A percentile compares a stretch with the other conserved stretches of the same genome.
Evolutionary conservation across 2,329 filamentous ascomycete genomes (phyloP).

Genomic region (Fusarium chuoi): DNA sequence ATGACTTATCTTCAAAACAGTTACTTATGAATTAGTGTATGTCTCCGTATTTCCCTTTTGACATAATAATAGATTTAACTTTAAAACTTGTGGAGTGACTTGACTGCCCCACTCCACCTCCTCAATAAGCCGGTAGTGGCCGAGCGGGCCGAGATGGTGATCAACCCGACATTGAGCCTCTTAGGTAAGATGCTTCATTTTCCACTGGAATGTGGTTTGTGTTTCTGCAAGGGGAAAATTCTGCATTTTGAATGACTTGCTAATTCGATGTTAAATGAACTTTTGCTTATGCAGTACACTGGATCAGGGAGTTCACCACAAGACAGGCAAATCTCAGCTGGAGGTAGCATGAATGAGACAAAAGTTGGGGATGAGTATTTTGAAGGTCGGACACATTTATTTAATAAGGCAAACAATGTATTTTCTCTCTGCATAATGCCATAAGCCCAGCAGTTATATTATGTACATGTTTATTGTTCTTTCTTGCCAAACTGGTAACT

Average conservation of each 20-base stretch:
- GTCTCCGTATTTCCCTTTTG: too few species aligned
- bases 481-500: too few species aligned
- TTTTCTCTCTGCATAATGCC: rapidly evolving
- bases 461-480: rapidly evolving
- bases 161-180: background rate
- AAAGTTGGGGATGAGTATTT: rapidly evolving
- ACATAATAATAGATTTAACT: too few species aligned
- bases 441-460: rapidly evolving
- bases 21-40: too few species aligned
- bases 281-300: background rate
- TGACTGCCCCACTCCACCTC: background rate
- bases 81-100: background rate
- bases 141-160: background rate
- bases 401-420: rapidly evolving
- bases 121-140: background rate
- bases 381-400: rapidly evolving
- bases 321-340: background rate
- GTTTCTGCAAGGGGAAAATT: background rate
- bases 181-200: background rate
- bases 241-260: background rate
- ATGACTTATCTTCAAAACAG: background rate
- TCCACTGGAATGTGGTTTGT: rapidly evolving
- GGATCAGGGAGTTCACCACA: background rate
- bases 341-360: background rate
- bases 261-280: background rate